These are phyloP conservation scores for Plantago major DNA, from an alignment of 257 asterid species.

Conservation along the genomic window DNA sequence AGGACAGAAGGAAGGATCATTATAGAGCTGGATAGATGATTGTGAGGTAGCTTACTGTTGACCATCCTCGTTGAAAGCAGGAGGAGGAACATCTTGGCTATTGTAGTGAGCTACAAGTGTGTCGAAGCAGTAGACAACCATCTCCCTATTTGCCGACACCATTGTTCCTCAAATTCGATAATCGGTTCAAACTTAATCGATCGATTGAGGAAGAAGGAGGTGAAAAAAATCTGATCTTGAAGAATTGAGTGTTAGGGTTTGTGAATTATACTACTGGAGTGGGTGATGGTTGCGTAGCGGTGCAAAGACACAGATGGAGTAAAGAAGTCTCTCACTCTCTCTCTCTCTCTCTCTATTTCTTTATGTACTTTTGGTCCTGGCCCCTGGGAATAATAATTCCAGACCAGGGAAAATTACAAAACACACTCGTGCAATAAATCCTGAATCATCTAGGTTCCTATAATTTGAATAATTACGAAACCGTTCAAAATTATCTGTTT, in stretches of 20 bases:
- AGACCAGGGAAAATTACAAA: too few species aligned
- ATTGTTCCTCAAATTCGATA: slow-evolving; percentile 23
- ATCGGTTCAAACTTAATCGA: slow-evolving; percentile 23
- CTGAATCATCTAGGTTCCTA: too few species aligned
- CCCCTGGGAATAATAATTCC: too few species aligned
- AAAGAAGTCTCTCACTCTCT: slow-evolving; percentile 23
- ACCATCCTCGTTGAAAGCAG: slow-evolving; percentile 79
- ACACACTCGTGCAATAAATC: too few species aligned
- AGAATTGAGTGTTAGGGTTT: not conserved
- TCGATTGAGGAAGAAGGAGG: not conserved
- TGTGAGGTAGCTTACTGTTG: slow-evolving; percentile 52
- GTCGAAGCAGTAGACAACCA: slow-evolving; percentile 95
- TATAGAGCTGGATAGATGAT: not conserved
- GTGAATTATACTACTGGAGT: not conserved
- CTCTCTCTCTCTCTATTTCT: not conserved
- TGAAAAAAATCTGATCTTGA: not conserved
- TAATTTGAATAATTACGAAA: too few species aligned
- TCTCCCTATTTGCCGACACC: slow-evolving; percentile 96
- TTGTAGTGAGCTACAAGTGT: slow-evolving; percentile 90
- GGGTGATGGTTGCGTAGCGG: not conserved
- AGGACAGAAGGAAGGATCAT: not conserved
- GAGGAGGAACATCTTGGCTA: slow-evolving; percentile 70
- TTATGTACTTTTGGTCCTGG: too few species aligned
- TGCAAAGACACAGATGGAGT: slow-evolving; percentile 17
- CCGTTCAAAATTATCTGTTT: too few species aligned